Conservation (phyloP, 1,284 basidiomycete species). For the Ganoderma resinaceum region DNA sequence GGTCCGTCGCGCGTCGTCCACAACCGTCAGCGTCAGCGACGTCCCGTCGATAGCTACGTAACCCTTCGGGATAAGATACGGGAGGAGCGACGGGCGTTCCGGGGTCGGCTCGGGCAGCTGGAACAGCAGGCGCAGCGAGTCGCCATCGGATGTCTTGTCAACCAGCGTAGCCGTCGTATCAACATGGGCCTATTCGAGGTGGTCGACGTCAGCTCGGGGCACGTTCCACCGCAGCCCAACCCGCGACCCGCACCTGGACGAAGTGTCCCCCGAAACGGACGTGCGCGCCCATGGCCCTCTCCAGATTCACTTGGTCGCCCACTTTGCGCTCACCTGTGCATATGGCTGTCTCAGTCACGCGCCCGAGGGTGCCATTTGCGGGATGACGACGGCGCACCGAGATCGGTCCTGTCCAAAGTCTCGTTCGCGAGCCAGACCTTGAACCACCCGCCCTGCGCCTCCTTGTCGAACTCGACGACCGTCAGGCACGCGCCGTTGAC, state of each 20-base stretch:
- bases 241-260: conserved; percentile 76
- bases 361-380: neutral
- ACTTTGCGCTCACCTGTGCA: conserved; percentile 75
- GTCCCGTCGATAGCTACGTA: conserved; percentile 96
- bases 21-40: conserved; percentile 89
- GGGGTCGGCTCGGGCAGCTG: conserved; percentile 70
- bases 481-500: conserved; percentile 87
- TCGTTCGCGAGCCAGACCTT: conserved; percentile 96
- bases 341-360: conserved; percentile 2
- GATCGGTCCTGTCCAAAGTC: conserved; percentile 90
- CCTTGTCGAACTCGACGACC: conserved; percentile 82
- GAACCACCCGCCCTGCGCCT: conserved; percentile 78
- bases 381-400: conserved; percentile 62
- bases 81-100: conserved; percentile 72
- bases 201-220: neutral
- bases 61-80: conserved; percentile 95
- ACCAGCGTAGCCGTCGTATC: conserved; percentile 87
- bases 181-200: conserved; percentile 82
- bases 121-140: conserved; percentile 87
- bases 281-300: conserved; percentile 94
- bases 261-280: conserved; percentile 97
- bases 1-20: conserved; percentile 71
- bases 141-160: conserved; percentile 78
- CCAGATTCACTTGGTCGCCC: conserved; percentile 89
- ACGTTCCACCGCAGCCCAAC: neutral